Percentiles rank a stretch among this genome's conserved stretches.
phyloP scores from a whole-genome alignment of 1,284 basidiomycete genomes.

The Irpex rosettiformis region DNA sequence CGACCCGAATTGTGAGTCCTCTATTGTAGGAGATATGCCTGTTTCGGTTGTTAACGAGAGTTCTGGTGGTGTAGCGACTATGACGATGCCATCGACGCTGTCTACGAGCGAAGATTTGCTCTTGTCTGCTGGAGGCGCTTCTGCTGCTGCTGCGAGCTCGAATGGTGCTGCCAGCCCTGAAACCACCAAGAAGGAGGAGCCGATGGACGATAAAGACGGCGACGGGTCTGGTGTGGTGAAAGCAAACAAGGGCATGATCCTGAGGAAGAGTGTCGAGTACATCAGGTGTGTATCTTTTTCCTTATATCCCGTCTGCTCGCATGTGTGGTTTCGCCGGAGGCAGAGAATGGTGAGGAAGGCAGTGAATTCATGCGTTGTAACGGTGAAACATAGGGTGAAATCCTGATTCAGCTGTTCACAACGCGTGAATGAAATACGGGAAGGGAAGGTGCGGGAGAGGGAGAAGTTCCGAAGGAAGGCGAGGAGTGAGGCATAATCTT shows the following conservation, averaged over 20 bases:
- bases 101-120: conserved; percentile 30
- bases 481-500: not conserved
- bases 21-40: not conserved
- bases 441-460: not conserved
- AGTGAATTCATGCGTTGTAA: not conserved
- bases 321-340: not conserved
- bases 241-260: conserved; percentile 89
- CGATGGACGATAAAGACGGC: conserved; percentile 21
- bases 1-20: conserved; percentile 47
- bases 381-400: not conserved
- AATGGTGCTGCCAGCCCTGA: conserved; percentile 18
- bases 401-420: not conserved
- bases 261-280: conserved; percentile 86
- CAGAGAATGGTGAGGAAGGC: not conserved
- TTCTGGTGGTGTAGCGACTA: conserved; percentile 19
- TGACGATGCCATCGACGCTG: conserved; percentile 29
- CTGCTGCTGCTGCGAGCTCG: conserved; percentile 18
- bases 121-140: conserved; percentile 20
- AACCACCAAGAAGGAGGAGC: conserved; percentile 27
- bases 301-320: conserved; percentile 2
- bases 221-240: conserved; percentile 47
- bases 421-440: not conserved
- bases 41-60: not conserved
- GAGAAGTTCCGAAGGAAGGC: not conserved
- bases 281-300: conserved; percentile 49